Conservation (phyloP, 352 stramenopile species). For the Pythium aquatile region DNA sequence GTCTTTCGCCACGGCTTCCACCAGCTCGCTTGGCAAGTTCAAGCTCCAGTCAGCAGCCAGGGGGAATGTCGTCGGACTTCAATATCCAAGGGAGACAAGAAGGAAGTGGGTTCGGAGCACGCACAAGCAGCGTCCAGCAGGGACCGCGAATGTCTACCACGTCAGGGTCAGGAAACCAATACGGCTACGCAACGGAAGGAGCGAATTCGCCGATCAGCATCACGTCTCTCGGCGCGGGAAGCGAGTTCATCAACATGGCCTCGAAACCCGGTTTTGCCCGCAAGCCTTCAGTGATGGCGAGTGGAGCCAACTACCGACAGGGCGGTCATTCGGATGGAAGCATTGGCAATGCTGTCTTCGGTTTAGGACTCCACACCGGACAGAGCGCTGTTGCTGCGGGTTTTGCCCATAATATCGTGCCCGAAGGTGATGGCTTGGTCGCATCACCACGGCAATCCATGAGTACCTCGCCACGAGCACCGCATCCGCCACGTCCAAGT, state of each 20-base stretch:
- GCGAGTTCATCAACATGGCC: constrained; percentile 32
- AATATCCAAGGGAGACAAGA: constrained; percentile 12
- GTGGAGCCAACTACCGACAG: neutral
- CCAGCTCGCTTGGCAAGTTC: neutral
- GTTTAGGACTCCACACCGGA: constrained; percentile 1
- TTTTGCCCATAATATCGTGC: constrained; percentile 1
- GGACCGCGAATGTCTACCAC: constrained; percentile 1
- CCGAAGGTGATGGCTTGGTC: neutral
- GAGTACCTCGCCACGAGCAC: constrained; percentile 4
- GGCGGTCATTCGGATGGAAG: neutral
- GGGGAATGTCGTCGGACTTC: neutral
- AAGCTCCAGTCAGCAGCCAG: neutral
- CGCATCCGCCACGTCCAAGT: neutral
- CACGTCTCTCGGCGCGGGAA: constrained; percentile 12
- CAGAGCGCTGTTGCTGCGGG: constrained; percentile 2
- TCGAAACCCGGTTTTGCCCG: constrained; percentile 15
- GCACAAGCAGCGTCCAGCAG: neutral
- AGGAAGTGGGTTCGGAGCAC: neutral
- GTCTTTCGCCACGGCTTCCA: neutral
- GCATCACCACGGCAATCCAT: neutral
- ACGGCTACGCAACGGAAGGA: neutral
- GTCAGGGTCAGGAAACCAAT: neutral
- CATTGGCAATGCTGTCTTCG: neutral
- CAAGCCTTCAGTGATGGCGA: constrained; percentile 15
- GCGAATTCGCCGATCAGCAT: constrained; percentile 10